Base-by-base conservation (phyloP, 108 stramenopile species). In the Fistulifera pelliculosa region DNA sequence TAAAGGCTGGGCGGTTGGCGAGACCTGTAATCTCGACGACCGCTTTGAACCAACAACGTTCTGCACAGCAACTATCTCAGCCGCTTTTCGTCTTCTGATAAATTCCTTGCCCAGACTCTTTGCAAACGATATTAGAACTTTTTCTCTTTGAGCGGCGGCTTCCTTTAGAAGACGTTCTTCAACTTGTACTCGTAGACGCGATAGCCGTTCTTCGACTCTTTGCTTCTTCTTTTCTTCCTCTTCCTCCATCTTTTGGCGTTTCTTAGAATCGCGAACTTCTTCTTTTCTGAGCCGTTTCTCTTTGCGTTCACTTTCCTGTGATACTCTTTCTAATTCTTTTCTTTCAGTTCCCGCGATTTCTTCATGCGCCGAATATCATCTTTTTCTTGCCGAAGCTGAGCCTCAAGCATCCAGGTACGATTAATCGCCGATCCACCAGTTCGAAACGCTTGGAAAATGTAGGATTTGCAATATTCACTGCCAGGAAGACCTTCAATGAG, bases 401-500 rank as follows among this genome's bases (percentile, higher is more conserved):
- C 64, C 59, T 86, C 81, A 28, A 80, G 68, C 18, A 79, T 24
- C 76, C 79, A 85, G 22, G 79, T 53, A 13, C 64, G 62, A 56
- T 60, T 83, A 40, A 67, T 41, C 38, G 60, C 70, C 8, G 70
- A 40, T 44, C 56, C 66, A n/a, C 56, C 62, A 40, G 62, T 49
- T 52, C 89, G 80, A 25, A 66, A 65, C 1, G 68, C 66, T 40
- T 74, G 70, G 56, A 77, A 86, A 47, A 80, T 62, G 39, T 90
- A 90, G 6, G 62, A 28, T 11, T 65, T 67, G 23, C 77, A 73
- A 28, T 70, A 78, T 47, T 90, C 89, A 50, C 71, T 79, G 4
- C 84, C 83, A 39, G 90, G 83, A 25, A 88, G 66, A 28, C 90
- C 90, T 61, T 93, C 90, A 15, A 93, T 55, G 10, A 93, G 71